These are phyloP conservation scores for Taphrina communis DNA, from an alignment of 1,139 yeast genomes.

Conservation along the genomic window DNA sequence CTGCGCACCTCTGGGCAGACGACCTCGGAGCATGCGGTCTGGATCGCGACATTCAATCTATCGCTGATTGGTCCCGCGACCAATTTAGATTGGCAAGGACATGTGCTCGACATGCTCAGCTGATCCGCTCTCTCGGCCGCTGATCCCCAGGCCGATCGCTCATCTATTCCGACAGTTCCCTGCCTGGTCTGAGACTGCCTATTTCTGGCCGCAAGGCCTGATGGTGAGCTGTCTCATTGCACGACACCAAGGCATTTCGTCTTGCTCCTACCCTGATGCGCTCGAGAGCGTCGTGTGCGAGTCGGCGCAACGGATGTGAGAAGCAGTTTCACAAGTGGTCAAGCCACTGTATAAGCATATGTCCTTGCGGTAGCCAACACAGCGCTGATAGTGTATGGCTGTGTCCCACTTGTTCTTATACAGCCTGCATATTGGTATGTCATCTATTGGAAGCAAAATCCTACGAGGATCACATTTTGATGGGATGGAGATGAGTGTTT, in stretches of 20 bases:
- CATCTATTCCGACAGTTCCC: background rate
- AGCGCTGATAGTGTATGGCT: background rate
- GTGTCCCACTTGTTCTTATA: constrained; percentile 4
- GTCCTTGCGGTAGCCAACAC: background rate
- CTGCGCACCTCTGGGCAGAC: background rate
- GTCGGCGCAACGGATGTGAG: background rate
- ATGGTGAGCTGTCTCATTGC: no score
- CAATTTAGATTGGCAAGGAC: background rate
- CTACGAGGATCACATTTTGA: constrained; percentile 7
- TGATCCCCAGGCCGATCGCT: background rate
- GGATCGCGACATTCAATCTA: background rate
- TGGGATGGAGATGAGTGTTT: background rate
- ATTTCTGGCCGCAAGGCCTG: no score
- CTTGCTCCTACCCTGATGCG: no score
- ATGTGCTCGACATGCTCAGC: background rate
- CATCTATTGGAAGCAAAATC: constrained; percentile 9
- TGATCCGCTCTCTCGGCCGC: constrained; percentile 2
- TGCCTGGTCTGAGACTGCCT: no score
- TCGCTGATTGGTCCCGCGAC: background rate
- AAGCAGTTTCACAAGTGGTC: background rate
- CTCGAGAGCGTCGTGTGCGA: background rate
- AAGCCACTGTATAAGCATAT: constrained; percentile 10
- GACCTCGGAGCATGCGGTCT: background rate
- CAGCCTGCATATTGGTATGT: constrained; percentile 9
- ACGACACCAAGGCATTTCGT: no score